These are phyloP conservation scores for Pascua guehoae DNA, from an alignment of 1,284 basidiomycete genomes.

Conservation along the genomic window DNA sequence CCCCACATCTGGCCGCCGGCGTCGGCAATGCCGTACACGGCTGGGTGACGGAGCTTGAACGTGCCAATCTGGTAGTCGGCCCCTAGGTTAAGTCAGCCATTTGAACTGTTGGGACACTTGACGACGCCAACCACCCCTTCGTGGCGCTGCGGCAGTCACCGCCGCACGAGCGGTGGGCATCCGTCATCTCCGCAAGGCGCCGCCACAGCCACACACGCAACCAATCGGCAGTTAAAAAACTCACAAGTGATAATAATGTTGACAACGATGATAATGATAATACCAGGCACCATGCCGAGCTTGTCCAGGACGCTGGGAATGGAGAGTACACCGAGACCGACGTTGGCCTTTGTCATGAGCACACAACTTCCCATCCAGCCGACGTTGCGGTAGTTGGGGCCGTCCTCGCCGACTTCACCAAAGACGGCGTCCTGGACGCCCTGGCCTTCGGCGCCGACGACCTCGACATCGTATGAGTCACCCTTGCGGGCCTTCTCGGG, in stretches of 20 bases:
- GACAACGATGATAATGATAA: constrained; percentile 33
- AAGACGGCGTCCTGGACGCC: constrained; percentile 25
- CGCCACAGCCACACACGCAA: no score
- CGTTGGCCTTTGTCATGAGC: constrained; percentile 33
- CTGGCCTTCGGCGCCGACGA: not conserved
- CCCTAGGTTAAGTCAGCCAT: constrained; percentile 18
- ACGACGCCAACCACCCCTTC: not conserved
- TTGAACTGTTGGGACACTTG: not conserved
- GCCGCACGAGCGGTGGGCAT: not conserved
- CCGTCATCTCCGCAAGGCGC: not conserved
- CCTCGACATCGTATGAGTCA: no score
- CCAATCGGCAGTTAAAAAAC: constrained; percentile 3
- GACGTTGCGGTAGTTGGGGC: constrained; percentile 30
- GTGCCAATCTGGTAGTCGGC: constrained; percentile 35
- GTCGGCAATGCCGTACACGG: constrained; percentile 34
- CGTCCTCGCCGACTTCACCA: constrained; percentile 20
- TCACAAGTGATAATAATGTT: constrained; percentile 33
- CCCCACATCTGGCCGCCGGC: constrained; percentile 21
- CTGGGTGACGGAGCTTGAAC: constrained; percentile 41
- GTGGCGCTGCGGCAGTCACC: not conserved
- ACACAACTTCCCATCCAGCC: constrained; percentile 19
- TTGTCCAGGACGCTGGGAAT: constrained; percentile 35
- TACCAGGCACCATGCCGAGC: constrained; percentile 35
- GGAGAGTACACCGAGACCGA: constrained; percentile 39
- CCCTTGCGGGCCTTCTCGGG: no score